Base-by-base conservation (phyloP, 2,329 filamentous ascomycete species). In the Pseudopyrenochaeta lycopersici region DNA sequence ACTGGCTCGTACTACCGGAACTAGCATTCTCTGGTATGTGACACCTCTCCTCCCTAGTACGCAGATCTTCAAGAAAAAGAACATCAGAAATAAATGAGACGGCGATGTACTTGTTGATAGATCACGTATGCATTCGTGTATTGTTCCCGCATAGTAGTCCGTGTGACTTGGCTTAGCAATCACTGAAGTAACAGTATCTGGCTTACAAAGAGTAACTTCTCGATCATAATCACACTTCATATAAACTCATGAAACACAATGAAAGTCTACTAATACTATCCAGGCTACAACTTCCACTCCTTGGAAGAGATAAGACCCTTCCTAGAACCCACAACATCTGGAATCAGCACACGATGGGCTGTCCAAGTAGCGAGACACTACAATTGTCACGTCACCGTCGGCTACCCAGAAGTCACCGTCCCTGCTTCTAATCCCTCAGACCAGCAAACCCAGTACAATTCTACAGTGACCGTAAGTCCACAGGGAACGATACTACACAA, bases 231-330 rank as follows among this genome's bases (percentile, higher is more conserved):
- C 10, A 23, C 20, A 18, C 9, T 27, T 5, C 10, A 14, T 40
- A 12, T n/a, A 20, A 41, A 21, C 2, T 35, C 32, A 10, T 17
- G 11, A 11, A 15, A 18, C 17, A 14, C 23, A n/a, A 14, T 11
- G 15, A 9, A 10, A 10, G n/a, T 42, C 30, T 17, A 23, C 46
- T 66, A 29, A 64, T 44, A 21, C 2, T 23, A 9, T 10, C 10
- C 69, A 86, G 89, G 91, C 27, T 95, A 93, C 78, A 92, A 92
- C 71, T 94, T 93, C 77, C 82, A 84, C 36, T 89, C 87, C 0
- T 72, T 91, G 2, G 77, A 84, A 29, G 82, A 91, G 1, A 92
- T 94, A 38, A 75, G 76, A 1, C 88, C 89, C 0, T 90, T 81
- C 62, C 84, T 94, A 3, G 91, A 95, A 67, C 83, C 81, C 0